A percentile compares a stretch with the other conserved stretches of the same genome.
Evolutionary conservation across 768 basidiomycete genomes (phyloP).

Genomic region (Coprinopsis cinerea): DNA sequence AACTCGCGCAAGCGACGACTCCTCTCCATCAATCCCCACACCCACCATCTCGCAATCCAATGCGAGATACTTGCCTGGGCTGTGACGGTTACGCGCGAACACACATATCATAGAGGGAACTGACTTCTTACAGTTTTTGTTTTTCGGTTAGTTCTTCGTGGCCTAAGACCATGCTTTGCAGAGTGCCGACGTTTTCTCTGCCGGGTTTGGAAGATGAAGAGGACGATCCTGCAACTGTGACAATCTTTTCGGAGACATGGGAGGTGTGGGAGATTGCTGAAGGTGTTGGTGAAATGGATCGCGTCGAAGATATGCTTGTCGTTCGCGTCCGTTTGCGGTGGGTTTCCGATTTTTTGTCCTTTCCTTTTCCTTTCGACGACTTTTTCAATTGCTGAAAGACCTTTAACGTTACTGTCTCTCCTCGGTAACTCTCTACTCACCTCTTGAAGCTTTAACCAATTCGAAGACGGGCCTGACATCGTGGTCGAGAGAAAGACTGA

Average conservation of each 20-base stretch:
- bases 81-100: constrained; percentile 16
- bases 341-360: background rate
- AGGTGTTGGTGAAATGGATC: background rate
- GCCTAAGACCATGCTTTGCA: constrained; percentile 53
- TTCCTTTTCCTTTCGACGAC: background rate
- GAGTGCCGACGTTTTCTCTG: constrained; percentile 34
- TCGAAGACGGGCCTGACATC: constrained; percentile 36
- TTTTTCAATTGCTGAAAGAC: constrained; percentile 1
- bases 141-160: constrained; percentile 31
- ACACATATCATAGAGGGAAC: background rate
- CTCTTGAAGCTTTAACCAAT: constrained; percentile 55
- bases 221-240: background rate
- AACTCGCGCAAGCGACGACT: constrained; percentile 84
- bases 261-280: background rate
- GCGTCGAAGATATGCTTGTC: background rate
- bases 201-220: constrained; percentile 25
- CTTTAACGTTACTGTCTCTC: background rate
- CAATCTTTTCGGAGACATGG: background rate
- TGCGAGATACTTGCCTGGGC: constrained; percentile 71
- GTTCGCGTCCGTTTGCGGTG: background rate
- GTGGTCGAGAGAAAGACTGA: background rate
- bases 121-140: constrained; percentile 38
- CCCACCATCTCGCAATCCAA: constrained; percentile 99
- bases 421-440: constrained; percentile 22
- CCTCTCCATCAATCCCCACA: constrained; percentile 74